A percentile compares a stretch with the other conserved stretches of the same genome.
These are phyloP conservation scores for Blastomyces emzantsi DNA, from an alignment of 2,329 filamentous ascomycete genomes.

Conservation along the genomic window DNA sequence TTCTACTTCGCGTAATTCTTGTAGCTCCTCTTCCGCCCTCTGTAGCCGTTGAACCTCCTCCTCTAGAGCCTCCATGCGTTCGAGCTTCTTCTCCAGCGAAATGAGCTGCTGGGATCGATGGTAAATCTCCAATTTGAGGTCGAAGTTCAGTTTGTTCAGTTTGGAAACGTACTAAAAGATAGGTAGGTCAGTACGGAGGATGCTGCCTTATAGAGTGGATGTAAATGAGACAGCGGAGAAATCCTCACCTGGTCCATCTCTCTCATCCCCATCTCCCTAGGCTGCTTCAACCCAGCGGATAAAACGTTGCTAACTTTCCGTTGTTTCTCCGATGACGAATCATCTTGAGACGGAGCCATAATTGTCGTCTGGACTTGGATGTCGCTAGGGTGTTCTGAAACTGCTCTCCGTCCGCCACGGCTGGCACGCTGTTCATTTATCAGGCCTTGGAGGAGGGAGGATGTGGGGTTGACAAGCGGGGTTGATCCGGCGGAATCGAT, in stretches of 20 bases:
- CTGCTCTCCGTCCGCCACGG: conserved; percentile 22
- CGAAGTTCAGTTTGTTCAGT: conserved; percentile 37
- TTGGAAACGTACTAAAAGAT: conserved; percentile 34
- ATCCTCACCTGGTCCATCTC: conserved; percentile 35
- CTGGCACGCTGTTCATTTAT: conserved; percentile 36
- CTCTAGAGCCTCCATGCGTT: conserved; percentile 31
- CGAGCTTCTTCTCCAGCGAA: conserved; percentile 30
- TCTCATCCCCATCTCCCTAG: conserved; percentile 35
- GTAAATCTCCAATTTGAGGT: conserved; percentile 36
- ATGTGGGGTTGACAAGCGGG: conserved; percentile 33
- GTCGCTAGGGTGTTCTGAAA: conserved; percentile 22
- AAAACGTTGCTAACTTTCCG: conserved; percentile 25
- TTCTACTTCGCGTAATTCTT: conserved; percentile 30
- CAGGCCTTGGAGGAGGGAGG: conserved; percentile 32
- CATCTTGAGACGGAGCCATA: conserved; percentile 24
- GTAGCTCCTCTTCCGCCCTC: conserved; percentile 27
- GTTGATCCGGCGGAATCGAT: conserved; percentile 23
- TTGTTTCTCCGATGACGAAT: conserved; percentile 29
- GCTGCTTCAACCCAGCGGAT: conserved; percentile 26
- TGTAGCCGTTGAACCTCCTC: conserved; percentile 27
- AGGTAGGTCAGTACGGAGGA: not conserved
- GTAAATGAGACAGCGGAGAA: not conserved
- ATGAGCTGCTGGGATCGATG: conserved; percentile 33
- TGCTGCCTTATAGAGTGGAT: not conserved
- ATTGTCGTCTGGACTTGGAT: conserved; percentile 17